Conservation (phyloP, 1,284 basidiomycete species). For the Ustilago lituana region DNA sequence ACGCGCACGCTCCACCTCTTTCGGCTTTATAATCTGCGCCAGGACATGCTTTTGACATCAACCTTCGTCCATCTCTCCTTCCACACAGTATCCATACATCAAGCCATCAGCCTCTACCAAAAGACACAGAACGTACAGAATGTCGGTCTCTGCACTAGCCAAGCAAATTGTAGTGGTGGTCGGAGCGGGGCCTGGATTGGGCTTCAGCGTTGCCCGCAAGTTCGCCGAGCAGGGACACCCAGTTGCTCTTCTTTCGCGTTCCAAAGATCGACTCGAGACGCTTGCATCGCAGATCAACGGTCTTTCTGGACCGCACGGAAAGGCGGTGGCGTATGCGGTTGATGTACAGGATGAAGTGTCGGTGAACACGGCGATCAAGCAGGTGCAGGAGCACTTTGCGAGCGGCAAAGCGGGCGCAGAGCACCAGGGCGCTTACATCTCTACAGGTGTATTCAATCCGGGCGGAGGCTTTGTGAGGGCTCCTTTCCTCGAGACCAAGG, state of each 20-base stretch:
- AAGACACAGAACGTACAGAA: not conserved
- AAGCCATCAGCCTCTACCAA: too few relatives aligned
- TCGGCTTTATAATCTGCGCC: conserved; percentile 13
- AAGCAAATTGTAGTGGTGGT: conserved; percentile 44
- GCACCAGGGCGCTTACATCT: conserved; percentile 34
- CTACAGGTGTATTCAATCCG: conserved; percentile 47
- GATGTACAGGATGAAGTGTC: conserved; percentile 35
- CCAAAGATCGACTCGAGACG: conserved; percentile 30
- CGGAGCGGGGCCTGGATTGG: conserved; percentile 39
- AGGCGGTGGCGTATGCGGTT: conserved; percentile 35
- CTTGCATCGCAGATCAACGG: conserved; percentile 39
- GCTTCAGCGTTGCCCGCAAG: conserved; percentile 33
- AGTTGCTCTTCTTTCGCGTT: conserved; percentile 43
- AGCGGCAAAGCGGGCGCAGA: conserved; percentile 23
- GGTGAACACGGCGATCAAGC: conserved; percentile 20
- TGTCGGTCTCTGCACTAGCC: conserved; percentile 18
- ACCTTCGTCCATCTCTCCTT: not conserved
- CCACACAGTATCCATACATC: too few relatives aligned
- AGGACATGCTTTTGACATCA: not conserved
- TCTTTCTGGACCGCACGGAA: conserved; percentile 9
- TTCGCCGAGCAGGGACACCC: conserved; percentile 43
- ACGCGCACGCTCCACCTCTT: not conserved
- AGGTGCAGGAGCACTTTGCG: conserved; percentile 27
- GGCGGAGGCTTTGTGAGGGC: conserved; percentile 37
- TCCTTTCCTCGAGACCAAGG: conserved; percentile 36